Evolutionary conservation across 2,329 filamentous ascomycete species (phyloP).

Genomic region (Claviceps sp.): DNA sequence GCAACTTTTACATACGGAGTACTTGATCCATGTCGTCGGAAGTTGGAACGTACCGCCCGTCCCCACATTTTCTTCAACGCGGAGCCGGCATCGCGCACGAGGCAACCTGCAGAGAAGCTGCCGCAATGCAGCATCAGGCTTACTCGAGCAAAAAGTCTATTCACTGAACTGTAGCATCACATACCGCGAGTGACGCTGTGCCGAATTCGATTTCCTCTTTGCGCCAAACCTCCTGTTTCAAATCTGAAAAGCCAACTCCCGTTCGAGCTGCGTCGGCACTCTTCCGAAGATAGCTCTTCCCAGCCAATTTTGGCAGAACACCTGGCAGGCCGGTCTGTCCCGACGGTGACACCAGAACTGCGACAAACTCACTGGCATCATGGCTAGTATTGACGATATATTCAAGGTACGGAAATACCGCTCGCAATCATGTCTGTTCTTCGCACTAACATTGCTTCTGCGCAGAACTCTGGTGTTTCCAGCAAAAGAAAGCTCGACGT

Average conservation of each 20-base stretch:
- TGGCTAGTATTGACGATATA: slow-evolving; percentile 46
- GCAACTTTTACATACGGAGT: no score
- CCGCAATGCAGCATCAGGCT: no score
- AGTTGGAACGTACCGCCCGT: background rate
- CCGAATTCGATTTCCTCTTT: background rate
- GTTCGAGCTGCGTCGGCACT: background rate
- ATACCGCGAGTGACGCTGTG: background rate
- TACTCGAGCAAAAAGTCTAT: no score
- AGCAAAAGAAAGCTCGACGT: slow-evolving; percentile 53
- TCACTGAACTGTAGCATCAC: background rate
- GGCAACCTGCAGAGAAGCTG: no score
- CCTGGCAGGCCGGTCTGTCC: background rate
- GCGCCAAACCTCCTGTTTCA: background rate
- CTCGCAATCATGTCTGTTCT: background rate
- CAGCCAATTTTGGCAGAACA: background rate
- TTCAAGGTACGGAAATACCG: slow-evolving; percentile 31
- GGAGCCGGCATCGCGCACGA: background rate
- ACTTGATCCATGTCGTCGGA: no score
- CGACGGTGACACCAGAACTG: background rate
- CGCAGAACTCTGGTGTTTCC: slow-evolving; percentile 28
- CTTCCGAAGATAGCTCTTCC: background rate
- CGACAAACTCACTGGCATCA: slow-evolving; percentile 12
- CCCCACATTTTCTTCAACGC: background rate
- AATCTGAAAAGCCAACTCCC: background rate
- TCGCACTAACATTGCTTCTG: background rate